Percentiles rank a stretch among this genome's conserved stretches.
phyloP scores from a whole-genome alignment of 2,329 filamentous ascomycete genomes.

The Coleophoma eucalyptorum region DNA sequence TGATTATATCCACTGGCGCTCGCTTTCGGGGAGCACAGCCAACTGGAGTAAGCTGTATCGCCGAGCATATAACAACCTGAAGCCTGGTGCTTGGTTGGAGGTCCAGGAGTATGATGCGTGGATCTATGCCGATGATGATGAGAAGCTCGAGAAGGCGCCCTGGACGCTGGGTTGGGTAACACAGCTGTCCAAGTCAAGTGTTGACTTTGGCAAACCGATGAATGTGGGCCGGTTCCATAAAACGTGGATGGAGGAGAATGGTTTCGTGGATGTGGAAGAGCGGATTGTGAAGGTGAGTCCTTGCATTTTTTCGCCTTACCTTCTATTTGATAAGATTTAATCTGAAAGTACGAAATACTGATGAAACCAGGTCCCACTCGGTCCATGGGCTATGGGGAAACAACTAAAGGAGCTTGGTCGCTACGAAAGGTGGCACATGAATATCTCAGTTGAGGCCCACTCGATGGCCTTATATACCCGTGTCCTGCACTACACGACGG shows the following conservation, averaged over 20 bases:
- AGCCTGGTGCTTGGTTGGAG: not conserved
- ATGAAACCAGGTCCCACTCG: constrained; percentile 25
- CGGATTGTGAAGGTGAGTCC: too few relatives aligned
- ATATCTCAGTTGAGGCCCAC: constrained; percentile 9
- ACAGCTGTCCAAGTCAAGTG: too few relatives aligned
- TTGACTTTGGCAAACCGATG: too few relatives aligned
- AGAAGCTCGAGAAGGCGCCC: not conserved
- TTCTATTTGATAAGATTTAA: too few relatives aligned
- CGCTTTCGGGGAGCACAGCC: constrained; percentile 50
- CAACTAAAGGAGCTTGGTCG: constrained; percentile 33
- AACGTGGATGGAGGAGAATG: too few relatives aligned
- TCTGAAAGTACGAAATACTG: too few relatives aligned
- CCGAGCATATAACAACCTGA: constrained; percentile 32
- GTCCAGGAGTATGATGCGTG: not conserved
- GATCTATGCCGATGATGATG: not conserved
- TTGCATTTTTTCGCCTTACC: too few relatives aligned
- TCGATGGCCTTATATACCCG: constrained; percentile 11
- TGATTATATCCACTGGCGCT: constrained; percentile 53
- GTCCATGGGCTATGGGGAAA: constrained; percentile 33
- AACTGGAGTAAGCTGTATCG: constrained; percentile 51
- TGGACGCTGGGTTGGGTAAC: not conserved
- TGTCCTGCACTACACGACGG: constrained; percentile 6
- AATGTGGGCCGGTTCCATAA: too few relatives aligned
- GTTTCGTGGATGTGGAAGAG: too few relatives aligned
- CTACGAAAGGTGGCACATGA: constrained; percentile 10